A percentile compares a stretch with the other conserved stretches of the same genome.
These are phyloP conservation scores for Friedmanniomyces simplex DNA, from an alignment of 495 filamentous ascomycete genomes.

Conservation along the genomic window DNA sequence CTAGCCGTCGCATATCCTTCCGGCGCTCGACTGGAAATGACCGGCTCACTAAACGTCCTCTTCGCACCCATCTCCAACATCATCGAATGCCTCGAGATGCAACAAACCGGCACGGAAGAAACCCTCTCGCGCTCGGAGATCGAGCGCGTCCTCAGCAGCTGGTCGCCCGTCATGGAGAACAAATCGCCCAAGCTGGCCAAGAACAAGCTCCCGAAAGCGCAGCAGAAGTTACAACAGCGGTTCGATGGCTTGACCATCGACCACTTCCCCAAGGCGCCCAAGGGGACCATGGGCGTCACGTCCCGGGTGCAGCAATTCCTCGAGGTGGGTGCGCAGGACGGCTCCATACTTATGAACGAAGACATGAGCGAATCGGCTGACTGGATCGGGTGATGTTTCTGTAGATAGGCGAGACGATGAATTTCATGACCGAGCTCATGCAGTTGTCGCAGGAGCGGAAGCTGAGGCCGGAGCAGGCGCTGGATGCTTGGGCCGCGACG, in stretches of 20 bases:
- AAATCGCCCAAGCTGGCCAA: constrained; percentile 35
- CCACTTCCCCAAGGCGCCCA: constrained; percentile 23
- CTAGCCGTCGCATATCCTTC: constrained; percentile 13
- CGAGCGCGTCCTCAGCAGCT: constrained; percentile 25
- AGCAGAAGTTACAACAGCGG: constrained; percentile 21
- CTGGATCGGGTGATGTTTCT: neutral
- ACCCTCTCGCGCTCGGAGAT: constrained; percentile 28
- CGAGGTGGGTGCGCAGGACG: constrained; percentile 23
- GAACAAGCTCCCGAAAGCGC: constrained; percentile 20
- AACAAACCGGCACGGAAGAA: constrained; percentile 25
- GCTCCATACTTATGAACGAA: neutral
- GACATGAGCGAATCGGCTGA: constrained; percentile 1
- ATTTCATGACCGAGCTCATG: constrained; percentile 31
- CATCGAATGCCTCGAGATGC: constrained; percentile 27
- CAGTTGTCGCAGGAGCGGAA: constrained; percentile 27
- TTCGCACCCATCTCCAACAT: constrained; percentile 18
- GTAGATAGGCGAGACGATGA: constrained; percentile 34
- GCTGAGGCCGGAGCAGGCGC: constrained; percentile 6
- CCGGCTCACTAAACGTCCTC: constrained; percentile 2
- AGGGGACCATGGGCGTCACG: constrained; percentile 24
- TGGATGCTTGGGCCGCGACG: constrained; percentile 1
- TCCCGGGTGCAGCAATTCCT: constrained; percentile 27
- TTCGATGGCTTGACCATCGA: constrained; percentile 18
- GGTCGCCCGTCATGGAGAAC: constrained; percentile 22
- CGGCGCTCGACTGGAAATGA: constrained; percentile 18